phyloP scores from a whole-genome alignment of 1,284 basidiomycete species.

The Boletus putidus region DNA sequence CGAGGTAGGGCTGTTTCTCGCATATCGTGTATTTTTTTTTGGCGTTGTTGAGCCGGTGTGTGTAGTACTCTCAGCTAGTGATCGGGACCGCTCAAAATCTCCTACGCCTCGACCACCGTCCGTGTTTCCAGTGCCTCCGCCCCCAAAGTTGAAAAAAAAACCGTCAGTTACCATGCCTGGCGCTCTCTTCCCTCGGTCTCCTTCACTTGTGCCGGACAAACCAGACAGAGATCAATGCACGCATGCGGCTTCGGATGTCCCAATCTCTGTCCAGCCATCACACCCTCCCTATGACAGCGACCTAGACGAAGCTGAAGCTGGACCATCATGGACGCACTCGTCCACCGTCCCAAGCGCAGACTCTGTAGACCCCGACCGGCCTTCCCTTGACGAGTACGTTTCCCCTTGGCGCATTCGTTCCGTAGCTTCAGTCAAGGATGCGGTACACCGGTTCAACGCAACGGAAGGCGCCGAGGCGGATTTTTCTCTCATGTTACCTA shows the following conservation, averaged over 20 bases:
- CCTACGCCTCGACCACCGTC: conserved; percentile 20
- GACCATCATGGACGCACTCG: conserved; percentile 20
- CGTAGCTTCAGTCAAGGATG: conserved; percentile 45
- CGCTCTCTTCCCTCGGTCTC: conserved; percentile 68
- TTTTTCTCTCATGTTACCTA: conserved; percentile 44
- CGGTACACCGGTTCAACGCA: conserved; percentile 44
- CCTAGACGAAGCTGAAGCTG: conserved; percentile 12
- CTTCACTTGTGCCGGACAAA: conserved; percentile 57
- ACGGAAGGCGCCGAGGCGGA: conserved; percentile 37
- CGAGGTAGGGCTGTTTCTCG: conserved; percentile 23
- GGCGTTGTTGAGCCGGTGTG: conserved; percentile 8
- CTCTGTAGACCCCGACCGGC: conserved; percentile 12
- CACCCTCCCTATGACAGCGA: not conserved
- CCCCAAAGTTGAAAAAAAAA: conserved; percentile 40
- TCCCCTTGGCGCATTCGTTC: conserved; percentile 36
- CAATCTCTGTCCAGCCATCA: not conserved
- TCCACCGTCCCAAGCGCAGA: not conserved
- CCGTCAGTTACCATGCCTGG: conserved; percentile 72
- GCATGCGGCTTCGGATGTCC: not conserved
- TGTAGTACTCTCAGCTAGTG: conserved; percentile 29
- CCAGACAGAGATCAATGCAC: not conserved
- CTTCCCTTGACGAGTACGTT: conserved; percentile 29
- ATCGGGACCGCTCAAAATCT: conserved; percentile 28
- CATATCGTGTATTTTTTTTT: not conserved
- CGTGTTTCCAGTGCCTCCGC: conserved; percentile 37